Conservation (phyloP, 148 eudicot genomes). For the Vaccinium corymbosum region DNA sequence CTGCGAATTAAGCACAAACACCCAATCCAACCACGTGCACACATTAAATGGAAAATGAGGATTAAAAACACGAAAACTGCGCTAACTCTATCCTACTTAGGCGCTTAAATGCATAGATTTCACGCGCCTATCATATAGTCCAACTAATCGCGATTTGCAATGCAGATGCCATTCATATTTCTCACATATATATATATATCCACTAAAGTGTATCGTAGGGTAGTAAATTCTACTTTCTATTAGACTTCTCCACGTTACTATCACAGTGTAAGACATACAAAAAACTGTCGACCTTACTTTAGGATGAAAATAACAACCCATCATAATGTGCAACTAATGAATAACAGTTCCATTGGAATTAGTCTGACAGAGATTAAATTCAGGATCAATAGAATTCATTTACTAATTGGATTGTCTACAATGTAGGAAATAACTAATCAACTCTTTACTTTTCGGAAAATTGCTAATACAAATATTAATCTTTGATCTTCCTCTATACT, state of each 20-base stretch:
- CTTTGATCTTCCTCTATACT: not conserved
- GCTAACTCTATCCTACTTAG: too few species aligned
- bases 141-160: not conserved
- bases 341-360: constrained; percentile 2
- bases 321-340: not conserved
- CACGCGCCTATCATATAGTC: not conserved
- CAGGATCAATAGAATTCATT: not conserved
- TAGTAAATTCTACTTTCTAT: not conserved
- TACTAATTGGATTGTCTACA: not conserved
- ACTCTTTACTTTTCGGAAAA: not conserved
- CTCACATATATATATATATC: not conserved
- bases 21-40: too few species aligned
- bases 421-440: not conserved
- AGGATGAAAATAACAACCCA: not conserved
- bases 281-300: not conserved
- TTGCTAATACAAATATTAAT: constrained; percentile 2
- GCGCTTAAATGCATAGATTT: too few species aligned
- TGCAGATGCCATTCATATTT: not conserved
- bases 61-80: too few species aligned
- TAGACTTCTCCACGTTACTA: not conserved
- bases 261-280: not conserved
- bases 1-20: too few species aligned
- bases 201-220: not conserved
- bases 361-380: not conserved
- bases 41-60: too few species aligned